Conservation (phyloP, 345 rosid genomes). For the Punica granatum region DNA sequence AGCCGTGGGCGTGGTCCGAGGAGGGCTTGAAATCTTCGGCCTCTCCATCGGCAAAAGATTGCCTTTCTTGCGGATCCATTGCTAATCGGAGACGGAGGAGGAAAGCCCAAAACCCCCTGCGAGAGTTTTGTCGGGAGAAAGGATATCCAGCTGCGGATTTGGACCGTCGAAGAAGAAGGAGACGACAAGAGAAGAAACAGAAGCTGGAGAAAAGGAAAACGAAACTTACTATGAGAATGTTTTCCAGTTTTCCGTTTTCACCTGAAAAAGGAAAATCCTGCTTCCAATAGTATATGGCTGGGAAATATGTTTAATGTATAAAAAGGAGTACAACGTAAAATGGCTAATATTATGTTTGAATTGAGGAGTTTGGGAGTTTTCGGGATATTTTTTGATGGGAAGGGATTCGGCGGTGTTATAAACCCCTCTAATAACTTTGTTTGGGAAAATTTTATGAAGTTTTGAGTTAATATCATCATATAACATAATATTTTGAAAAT, state of each 20-base stretch:
- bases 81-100: background rate
- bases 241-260: background rate
- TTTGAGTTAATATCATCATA: no score
- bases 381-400: no score
- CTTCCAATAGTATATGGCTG: no score
- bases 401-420: no score
- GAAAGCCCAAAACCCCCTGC: slow-evolving; percentile 2
- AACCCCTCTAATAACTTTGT: no score
- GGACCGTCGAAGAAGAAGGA: background rate
- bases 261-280: background rate
- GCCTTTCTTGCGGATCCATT: slow-evolving; percentile 7
- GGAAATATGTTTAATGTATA: no score
- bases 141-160: background rate
- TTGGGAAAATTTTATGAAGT: no score
- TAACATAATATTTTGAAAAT: no score
- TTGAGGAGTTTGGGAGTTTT: no score
- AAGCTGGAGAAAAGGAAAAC: background rate
- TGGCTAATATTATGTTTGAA: no score
- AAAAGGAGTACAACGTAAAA: no score
- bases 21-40: background rate
- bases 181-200: background rate
- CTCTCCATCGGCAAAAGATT: background rate
- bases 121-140: no score
- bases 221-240: background rate
- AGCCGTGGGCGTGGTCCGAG: background rate